Evolutionary conservation across 2,329 filamentous ascomycete species (phyloP), one percentile per base, ranked within the genome.

Genomic region (Diplodia scrobiculata): DNA sequence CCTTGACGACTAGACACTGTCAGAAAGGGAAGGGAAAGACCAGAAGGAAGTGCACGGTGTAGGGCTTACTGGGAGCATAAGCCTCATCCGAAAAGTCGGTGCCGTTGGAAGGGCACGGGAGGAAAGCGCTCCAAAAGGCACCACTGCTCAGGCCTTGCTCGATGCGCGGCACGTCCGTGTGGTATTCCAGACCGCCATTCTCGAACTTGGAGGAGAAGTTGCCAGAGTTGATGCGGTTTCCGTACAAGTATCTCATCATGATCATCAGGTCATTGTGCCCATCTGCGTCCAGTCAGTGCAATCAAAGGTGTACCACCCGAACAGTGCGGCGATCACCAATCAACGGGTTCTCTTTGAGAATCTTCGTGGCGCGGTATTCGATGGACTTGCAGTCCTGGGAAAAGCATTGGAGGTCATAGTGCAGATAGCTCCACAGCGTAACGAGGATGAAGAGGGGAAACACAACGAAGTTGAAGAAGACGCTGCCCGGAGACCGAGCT

Each of bases 91-190:
- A 90, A 73, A 91, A 92, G 76, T 96, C 87, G 4, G 84, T 84
- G 54, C 86, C 87, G 72, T 94, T 87, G 11, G 78, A 76, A 0
- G 93, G 92, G 73, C 93, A 97, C 0, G 86, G 86, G 48, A 90
- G 87, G 72, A 84, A 98, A 10, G 95, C 91, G 74, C 89, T 93
- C 94, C 93, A 97, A 76, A 97, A 97, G n/a, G 91, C 88, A 65
- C 92, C 94, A 47, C 92, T 92, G 68, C 89, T 87, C 70, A 84
- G 82, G 1, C 93, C 92, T 59, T 86, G 77, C 41, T 85, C 83
- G 55, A 97, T 83, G 5, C 93, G 87, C 0, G 89, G 88, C 9
- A 97, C 80, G 75, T 98, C 94, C 63, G 95, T 89, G 70, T 98
- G 91, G 3, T 83, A 83, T 0, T 76, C 73, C 62, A 96, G 78